Evolutionary conservation across 2,329 filamentous ascomycete species (phyloP).

Genomic region (Neofusicoccum sp.): DNA sequence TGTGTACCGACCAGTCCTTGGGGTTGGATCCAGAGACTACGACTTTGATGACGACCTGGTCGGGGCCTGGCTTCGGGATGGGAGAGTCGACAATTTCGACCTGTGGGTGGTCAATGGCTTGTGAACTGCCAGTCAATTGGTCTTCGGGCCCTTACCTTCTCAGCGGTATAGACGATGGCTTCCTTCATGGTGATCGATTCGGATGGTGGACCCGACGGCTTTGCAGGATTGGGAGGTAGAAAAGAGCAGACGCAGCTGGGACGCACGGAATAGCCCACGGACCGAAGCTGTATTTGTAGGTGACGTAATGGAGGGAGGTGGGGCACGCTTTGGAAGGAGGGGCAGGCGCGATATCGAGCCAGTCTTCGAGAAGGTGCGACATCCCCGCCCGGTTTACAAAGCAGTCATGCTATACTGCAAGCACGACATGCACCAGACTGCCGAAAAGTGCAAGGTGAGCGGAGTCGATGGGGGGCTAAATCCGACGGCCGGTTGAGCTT

Average conservation of each 20-base stretch:
- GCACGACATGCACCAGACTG: background rate
- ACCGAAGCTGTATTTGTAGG: no score
- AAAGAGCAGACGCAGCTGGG: no score
- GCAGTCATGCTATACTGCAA: background rate
- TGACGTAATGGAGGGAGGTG: background rate
- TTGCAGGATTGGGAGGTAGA: no score
- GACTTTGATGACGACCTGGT: constrained; percentile 41
- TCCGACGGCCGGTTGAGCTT: background rate
- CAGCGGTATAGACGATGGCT: constrained; percentile 24
- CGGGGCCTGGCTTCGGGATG: constrained; percentile 32
- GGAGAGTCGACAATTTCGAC: constrained; percentile 40
- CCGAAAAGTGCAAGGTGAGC: background rate
- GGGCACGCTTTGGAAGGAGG: background rate
- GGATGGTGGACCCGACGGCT: no score
- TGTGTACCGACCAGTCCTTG: constrained; percentile 46
- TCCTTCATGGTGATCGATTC: constrained; percentile 25
- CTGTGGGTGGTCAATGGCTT: constrained; percentile 17
- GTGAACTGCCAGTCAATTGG: no score
- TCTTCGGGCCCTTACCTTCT: background rate
- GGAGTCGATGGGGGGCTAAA: background rate
- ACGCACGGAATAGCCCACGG: no score
- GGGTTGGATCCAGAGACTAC: constrained; percentile 42
- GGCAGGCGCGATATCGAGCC: background rate
- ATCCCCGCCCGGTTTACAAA: background rate
- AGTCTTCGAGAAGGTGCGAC: no score